phyloP scores from a whole-genome alignment of 2,329 filamentous ascomycete species.

The Colletotrichum caudatum region DNA sequence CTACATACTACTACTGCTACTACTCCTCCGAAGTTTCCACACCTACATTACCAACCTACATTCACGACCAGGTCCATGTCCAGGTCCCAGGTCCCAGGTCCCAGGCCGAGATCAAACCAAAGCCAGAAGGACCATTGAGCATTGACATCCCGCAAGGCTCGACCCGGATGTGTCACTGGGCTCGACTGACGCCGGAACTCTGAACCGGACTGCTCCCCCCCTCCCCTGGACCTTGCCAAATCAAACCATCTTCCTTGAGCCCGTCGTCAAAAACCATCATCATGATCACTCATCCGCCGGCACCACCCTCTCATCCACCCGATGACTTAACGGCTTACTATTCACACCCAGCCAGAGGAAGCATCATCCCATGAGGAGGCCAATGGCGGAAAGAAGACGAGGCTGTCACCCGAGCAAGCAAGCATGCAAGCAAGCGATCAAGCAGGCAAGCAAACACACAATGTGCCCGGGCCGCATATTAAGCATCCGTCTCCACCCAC shows the following conservation, averaged over 20 bases:
- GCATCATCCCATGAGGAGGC: conserved; percentile 25
- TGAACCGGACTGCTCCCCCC: conserved; percentile 20
- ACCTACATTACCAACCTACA: no score
- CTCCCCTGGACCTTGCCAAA: conserved; percentile 28
- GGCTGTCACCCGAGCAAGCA: conserved; percentile 21
- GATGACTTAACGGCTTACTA: conserved; percentile 5
- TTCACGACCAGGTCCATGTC: not conserved
- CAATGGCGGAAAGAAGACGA: conserved; percentile 21
- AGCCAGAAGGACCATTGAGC: conserved; percentile 1
- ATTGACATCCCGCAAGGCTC: conserved; percentile 31
- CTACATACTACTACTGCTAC: not conserved
- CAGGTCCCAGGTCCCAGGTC: not conserved
- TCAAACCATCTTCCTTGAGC: not conserved
- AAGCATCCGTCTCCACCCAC: conserved; percentile 25
- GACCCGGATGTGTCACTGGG: not conserved
- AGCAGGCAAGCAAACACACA: conserved; percentile 38
- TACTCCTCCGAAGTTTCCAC: no score
- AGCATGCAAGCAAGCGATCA: conserved; percentile 30
- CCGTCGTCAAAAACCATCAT: conserved; percentile 19
- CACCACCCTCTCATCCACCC: not conserved
- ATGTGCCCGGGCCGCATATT: conserved; percentile 38
- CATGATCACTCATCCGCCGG: conserved; percentile 12
- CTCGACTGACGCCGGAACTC: conserved; percentile 10
- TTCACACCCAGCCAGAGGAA: conserved; percentile 16
- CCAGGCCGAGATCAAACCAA: not conserved